These are phyloP conservation scores for Alternaria sp. DNA, from an alignment of 2,329 filamentous ascomycete species.

Conservation along the genomic window DNA sequence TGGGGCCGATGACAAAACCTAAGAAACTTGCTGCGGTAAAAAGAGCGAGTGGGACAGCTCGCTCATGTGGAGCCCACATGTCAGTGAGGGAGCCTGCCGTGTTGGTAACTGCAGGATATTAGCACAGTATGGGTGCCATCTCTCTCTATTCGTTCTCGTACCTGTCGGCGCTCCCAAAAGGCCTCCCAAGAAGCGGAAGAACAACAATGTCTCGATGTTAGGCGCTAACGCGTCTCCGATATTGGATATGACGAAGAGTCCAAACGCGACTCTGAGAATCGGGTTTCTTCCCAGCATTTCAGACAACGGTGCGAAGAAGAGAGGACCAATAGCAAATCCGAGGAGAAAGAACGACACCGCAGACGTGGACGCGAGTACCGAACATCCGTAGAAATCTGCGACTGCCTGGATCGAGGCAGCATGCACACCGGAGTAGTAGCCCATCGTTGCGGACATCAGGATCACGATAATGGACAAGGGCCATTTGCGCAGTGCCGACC, in stretches of 20 bases:
- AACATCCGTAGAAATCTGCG: background rate
- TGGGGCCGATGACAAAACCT: constrained; percentile 56
- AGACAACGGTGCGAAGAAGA: constrained; percentile 62
- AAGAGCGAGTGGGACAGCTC: constrained; percentile 17
- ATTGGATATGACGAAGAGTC: background rate
- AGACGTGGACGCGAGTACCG: background rate
- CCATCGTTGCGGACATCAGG: background rate
- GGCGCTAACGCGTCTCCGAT: background rate
- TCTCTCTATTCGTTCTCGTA: background rate
- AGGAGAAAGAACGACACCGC: constrained; percentile 48
- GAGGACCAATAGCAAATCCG: constrained; percentile 51
- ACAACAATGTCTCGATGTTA: background rate
- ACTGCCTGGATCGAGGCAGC: background rate
- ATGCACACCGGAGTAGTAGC: background rate
- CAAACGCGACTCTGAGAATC: background rate
- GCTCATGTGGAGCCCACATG: background rate
- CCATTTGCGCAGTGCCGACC: background rate
- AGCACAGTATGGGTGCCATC: background rate
- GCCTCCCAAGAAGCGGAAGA: background rate
- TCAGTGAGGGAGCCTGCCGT: background rate
- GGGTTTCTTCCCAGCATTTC: constrained; percentile 31
- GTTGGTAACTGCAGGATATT: constrained; percentile 37
- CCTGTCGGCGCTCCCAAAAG: background rate
- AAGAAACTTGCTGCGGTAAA: constrained; percentile 56
- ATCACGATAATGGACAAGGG: background rate